Evolutionary conservation across 129 eudicot species (phyloP), one percentile per base, ranked within the genome.

Genomic region (Cynara cardunculus): DNA sequence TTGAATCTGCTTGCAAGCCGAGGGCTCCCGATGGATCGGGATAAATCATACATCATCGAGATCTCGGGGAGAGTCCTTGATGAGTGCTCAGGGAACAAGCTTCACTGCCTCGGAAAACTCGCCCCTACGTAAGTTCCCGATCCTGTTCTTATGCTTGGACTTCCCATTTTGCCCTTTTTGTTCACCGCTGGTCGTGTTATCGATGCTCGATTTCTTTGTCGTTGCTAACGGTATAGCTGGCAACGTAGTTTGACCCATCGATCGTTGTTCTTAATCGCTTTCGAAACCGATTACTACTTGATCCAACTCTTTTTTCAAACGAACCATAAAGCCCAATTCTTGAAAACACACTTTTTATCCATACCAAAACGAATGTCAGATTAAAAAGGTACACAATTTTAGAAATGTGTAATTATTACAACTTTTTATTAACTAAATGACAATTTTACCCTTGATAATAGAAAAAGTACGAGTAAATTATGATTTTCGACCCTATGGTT

Each of bases 51-150:
- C 86, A 85, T 92, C 4, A 25, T 96, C 74, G 99, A 92, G 85
- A 96, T 96, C 53, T 90, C 98, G 2, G 99, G 99, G 59, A 88
- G 94, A 84, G 93, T 96, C 31, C 78, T 96, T 1, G 99, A 96
- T 70, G 99, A 86, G 73, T 92, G 86, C 82, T 81, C 99, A 2
- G 95, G 99, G 77, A 86, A 85, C 88, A 97, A 96, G 91, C 95
- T 96, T 3, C 87, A 89, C 64, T 84, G 93, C 84, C 97, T 96
- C 7, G 99, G 99, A 75, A 92, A 92, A 83, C 97, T 96, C 84
- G 99, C 99, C 75, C 99, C 99, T 10, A 92, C 97, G 99, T 96
- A 64, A 19, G 69, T 64, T 16, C 13, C 69, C 5, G 69, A 21
- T 64, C 28, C 12, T 11, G 7, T 64, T 64, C 22, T 64, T 22